These are phyloP conservation scores for Coemansia javaensis DNA, from an alignment of 192 early-diverging fungal genomes.

Conservation along the genomic window DNA sequence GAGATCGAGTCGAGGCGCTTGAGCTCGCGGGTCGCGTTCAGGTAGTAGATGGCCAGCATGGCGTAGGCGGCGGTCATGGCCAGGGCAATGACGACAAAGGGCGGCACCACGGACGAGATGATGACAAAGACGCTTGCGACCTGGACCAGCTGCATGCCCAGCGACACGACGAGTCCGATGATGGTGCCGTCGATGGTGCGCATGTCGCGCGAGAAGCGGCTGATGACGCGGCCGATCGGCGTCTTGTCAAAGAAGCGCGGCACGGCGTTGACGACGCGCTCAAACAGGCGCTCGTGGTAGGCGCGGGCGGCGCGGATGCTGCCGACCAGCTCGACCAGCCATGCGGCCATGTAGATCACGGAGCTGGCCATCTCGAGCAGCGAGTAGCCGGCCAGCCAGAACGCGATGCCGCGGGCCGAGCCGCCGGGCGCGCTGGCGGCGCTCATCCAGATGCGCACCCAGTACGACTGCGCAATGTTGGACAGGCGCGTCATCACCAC, in stretches of 20 bases:
- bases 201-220: slow-evolving; percentile 86
- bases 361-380: slow-evolving; percentile 53
- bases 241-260: slow-evolving; percentile 87
- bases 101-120: slow-evolving; percentile 63
- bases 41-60: slow-evolving; percentile 65
- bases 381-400: slow-evolving; percentile 62
- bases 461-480: slow-evolving; percentile 56
- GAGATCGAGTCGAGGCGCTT: slow-evolving; percentile 83
- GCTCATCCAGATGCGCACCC: slow-evolving; percentile 61
- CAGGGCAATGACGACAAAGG: slow-evolving; percentile 67
- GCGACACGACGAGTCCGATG: slow-evolving; percentile 48
- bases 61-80: slow-evolving; percentile 58
- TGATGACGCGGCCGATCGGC: slow-evolving; percentile 84
- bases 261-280: slow-evolving; percentile 63
- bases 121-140: slow-evolving; percentile 58
- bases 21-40: slow-evolving; percentile 77
- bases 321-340: slow-evolving; percentile 20
- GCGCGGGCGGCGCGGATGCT: slow-evolving; percentile 53
- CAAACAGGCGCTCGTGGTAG: slow-evolving; percentile 58
- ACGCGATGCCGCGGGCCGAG: slow-evolving; percentile 11
- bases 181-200: slow-evolving; percentile 72
- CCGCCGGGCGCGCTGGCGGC: neutral
- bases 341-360: slow-evolving; percentile 28
- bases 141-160: slow-evolving; percentile 54
- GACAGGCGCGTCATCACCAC: slow-evolving; percentile 49